Evolutionary conservation across 1,284 basidiomycete species (phyloP), one percentile per base, ranked within the genome.

Genomic region (Puccinia coronata): DNA sequence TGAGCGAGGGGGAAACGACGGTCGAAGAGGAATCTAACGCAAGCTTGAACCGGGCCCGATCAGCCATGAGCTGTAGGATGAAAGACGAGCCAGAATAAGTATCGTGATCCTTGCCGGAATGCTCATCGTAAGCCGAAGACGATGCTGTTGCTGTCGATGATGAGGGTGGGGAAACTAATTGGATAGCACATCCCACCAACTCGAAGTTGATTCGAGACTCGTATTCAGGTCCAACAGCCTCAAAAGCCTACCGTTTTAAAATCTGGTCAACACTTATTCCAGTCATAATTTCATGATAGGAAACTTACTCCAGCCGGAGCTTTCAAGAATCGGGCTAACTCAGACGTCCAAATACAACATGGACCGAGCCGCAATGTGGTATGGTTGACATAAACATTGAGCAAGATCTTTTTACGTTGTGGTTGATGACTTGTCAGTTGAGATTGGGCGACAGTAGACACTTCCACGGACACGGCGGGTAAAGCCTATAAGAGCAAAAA

Each of bases 201-300:
- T 82, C 83, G 67, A 85, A 67, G 61, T 82, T 87, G 39, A 98
- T 87, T 6, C 89, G 88, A 0, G 95, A 97, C 43, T 93, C 88
- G 85, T 98, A 96, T 82, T 90, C 95, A 0, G 96, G 96, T 28
- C 95, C 91, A 18, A 98, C 94, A 65, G 94, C 90, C 85, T 97
- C 95, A 85, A 99, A 98, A 0, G 93, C 92, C 91, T 95, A 82
- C 12, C 34, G 28, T 41, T 41, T n/a, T n/a, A n/a, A n/a, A n/a
- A n/a, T n/a, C n/a, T n/a, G n/a, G n/a, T n/a, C n/a, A n/a, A n/a
- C n/a, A n/a, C n/a, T n/a, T n/a, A n/a, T n/a, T n/a, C n/a, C n/a
- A n/a, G n/a, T n/a, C n/a, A n/a, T n/a, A n/a, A n/a, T n/a, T n/a
- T n/a, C n/a, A n/a, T n/a, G n/a, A n/a, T n/a, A n/a, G n/a, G n/a